Conservation (phyloP, 1,284 basidiomycete species). For the Trichosporon sp. region DNA sequence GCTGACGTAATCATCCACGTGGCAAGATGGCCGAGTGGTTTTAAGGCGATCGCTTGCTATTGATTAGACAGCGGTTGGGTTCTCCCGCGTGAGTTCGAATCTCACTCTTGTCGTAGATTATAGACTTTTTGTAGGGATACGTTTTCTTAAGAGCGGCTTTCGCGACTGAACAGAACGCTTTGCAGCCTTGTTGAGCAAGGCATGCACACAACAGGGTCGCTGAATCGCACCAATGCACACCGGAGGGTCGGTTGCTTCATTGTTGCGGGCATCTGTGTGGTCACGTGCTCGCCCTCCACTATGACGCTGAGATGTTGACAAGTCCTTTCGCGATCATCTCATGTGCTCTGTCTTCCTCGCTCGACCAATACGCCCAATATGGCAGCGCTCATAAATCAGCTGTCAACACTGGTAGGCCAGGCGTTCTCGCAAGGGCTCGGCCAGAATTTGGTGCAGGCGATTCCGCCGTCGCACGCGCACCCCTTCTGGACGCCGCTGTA, state of each 20-base stretch:
- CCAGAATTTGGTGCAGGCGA: slow-evolving; percentile 33
- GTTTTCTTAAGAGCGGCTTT: no score
- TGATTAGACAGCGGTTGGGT: slow-evolving; percentile 19
- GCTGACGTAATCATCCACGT: no score
- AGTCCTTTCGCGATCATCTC: background rate
- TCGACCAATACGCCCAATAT: slow-evolving; percentile 10
- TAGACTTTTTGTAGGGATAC: no score
- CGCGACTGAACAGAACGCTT: no score
- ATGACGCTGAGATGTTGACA: slow-evolving; percentile 13
- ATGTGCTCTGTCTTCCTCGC: background rate
- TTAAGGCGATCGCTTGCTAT: slow-evolving; percentile 20
- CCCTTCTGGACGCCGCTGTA: slow-evolving; percentile 40
- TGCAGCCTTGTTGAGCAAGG: background rate
- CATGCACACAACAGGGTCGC: no score
- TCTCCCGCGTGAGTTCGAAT: slow-evolving; percentile 20
- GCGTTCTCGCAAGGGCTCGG: slow-evolving; percentile 30
- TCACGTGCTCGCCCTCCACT: background rate
- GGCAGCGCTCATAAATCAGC: slow-evolving; percentile 32
- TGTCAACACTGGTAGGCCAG: slow-evolving; percentile 31
- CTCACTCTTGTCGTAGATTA: slow-evolving; percentile 11
- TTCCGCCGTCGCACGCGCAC: slow-evolving; percentile 39
- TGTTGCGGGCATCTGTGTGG: no score
- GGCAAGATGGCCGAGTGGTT: slow-evolving; percentile 17
- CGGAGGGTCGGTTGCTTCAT: no score
- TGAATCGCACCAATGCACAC: background rate